Evolutionary conservation across 805 yeast species (phyloP), one percentile per base, ranked within the genome.

Genomic region (Candida andamanensis): DNA sequence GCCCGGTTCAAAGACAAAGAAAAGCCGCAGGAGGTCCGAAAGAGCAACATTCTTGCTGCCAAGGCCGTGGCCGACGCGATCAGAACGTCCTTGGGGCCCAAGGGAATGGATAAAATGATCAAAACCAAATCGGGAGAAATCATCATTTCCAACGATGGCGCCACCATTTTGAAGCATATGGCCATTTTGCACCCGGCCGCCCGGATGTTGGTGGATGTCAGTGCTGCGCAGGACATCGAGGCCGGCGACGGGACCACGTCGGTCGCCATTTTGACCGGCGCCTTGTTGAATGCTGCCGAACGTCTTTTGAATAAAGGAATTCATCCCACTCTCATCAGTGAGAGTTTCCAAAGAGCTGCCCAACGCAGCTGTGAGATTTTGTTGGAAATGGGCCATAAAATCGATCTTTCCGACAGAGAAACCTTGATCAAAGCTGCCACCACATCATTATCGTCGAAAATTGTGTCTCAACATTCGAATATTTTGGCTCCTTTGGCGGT

Each of bases 181-280:
- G 97, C 98, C 2, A 95, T 92, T 30, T 72, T 92, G 55, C 98
- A 92, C 56, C 99, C 99, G 2, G 99, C 96, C 2, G 98, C 98
- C 1, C 82, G 87, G 52, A 92, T 92, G 97, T 56, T 75, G 51
- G 98, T 92, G 27, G 97, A 92, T 55, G 85, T 92, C 17, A 82
- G 95, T 38, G 96, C 89, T 25, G 97, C 98, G 1, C 99, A 92
- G 63, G 99, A 92, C 50, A 83, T 89, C 23, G 99, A 89, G 60
- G 98, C 97, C n/a, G 99, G 99, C 35, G 99, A 92, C 56, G 99
- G 99, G 43, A 92, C 99, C 20, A 92, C 99, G 0, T 81, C 96
- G 2, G 98, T 92, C 19, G 98, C 94, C 17, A 90, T 92, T 34
- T 69, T 92, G 41, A 85, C 97, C 5, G 99, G 98, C 22, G 90